Percentiles rank a stretch among this genome's conserved stretches.
These are phyloP conservation scores for Leishmania martiniquensis DNA, from an alignment of 208 protist genomes.

Conservation along the genomic window DNA sequence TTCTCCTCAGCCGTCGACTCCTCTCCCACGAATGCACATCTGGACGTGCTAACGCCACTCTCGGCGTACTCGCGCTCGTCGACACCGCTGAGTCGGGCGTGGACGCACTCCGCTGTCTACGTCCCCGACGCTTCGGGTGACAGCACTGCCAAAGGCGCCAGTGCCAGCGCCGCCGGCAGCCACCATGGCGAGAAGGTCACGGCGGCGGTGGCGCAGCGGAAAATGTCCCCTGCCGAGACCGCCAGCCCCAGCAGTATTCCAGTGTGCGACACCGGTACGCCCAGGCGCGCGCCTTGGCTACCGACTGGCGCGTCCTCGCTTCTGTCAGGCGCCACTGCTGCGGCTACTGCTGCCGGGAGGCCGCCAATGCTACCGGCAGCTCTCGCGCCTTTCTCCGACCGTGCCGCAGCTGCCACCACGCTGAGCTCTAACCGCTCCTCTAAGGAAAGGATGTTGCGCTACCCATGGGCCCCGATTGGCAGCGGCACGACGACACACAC, in stretches of 20 bases:
- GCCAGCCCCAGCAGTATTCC: conserved; percentile 3
- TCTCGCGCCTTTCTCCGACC: neutral
- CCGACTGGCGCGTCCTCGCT: neutral
- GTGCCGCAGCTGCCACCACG: neutral
- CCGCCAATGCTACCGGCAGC: neutral
- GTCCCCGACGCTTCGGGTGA: neutral
- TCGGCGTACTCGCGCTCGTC: neutral
- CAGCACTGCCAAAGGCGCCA: neutral
- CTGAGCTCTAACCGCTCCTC: conserved; percentile 25
- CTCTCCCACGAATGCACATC: neutral
- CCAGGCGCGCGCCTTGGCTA: neutral
- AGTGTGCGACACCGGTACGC: conserved; percentile 2
- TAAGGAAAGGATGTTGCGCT: conserved; percentile 19
- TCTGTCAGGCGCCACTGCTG: neutral
- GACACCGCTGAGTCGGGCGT: neutral
- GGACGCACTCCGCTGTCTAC: neutral
- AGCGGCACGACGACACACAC: conserved; percentile 14
- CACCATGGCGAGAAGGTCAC: neutral
- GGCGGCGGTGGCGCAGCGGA: neutral
- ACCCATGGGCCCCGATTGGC: conserved; percentile 2
- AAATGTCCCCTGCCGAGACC: neutral
- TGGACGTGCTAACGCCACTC: neutral
- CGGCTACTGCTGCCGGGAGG: too few relatives aligned
- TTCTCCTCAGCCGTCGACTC: neutral
- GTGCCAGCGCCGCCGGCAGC: neutral